Conservation (phyloP, 805 yeast genomes). For the Nakazawaea holstii region DNA sequence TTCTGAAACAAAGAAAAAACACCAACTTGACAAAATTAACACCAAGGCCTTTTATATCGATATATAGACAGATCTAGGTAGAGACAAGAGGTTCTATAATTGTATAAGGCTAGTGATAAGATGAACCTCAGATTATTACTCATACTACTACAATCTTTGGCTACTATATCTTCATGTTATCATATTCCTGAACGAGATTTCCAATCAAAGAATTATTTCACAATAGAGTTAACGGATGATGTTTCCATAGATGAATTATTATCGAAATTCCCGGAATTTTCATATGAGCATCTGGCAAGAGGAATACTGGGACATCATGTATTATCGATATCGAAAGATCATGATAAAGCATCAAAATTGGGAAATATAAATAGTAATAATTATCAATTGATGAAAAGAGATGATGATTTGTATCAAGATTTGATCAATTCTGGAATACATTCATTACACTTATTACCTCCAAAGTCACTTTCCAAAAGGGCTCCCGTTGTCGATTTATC, state of each 20-base stretch:
- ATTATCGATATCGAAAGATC: conserved; percentile 47
- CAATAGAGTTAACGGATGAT: conserved; percentile 44
- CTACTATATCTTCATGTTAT: not conserved
- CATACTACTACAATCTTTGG: not conserved
- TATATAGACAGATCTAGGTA: not conserved
- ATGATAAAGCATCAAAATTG: conserved; percentile 27
- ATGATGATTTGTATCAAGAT: conserved; percentile 19
- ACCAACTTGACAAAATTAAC: no score
- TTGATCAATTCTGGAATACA: conserved; percentile 28
- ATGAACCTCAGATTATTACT: not conserved
- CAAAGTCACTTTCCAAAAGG: conserved; percentile 49
- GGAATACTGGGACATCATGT: conserved; percentile 61
- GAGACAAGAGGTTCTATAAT: not conserved
- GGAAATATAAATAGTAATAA: conserved; percentile 31
- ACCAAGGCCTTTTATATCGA: no score
- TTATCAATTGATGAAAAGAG: conserved; percentile 25
- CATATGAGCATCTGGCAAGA: conserved; percentile 59
- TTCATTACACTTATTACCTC: conserved; percentile 51
- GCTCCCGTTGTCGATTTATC: conserved; percentile 45
- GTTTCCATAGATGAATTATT: conserved; percentile 30
- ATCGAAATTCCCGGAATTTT: conserved; percentile 36
- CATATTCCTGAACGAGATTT: conserved; percentile 39
- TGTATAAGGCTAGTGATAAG: not conserved
- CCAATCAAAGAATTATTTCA: conserved; percentile 48
- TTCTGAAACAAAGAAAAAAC: no score